phyloP scores from a whole-genome alignment of 805 yeast genomes.

The Kodamaea leandrae region DNA sequence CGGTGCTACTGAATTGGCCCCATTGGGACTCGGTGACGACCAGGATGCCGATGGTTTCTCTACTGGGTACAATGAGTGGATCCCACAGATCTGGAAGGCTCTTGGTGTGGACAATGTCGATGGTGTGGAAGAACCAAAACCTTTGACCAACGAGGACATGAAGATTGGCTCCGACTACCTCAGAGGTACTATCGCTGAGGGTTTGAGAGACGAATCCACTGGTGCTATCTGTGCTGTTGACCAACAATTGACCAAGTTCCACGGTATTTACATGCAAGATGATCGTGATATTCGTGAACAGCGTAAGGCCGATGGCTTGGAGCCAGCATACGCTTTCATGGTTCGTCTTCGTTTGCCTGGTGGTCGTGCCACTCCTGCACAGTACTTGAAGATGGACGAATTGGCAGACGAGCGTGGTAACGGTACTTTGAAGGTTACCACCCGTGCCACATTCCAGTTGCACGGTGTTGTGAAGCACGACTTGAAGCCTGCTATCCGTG shows the following conservation, averaged over 20 bases:
- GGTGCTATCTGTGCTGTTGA: conserved; percentile 90
- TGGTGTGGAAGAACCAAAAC: conserved; percentile 86
- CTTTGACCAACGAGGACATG: conserved; percentile 92
- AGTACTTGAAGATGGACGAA: conserved; percentile 84
- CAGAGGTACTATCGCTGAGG: conserved; percentile 92
- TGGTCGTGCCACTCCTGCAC: conserved; percentile 81
- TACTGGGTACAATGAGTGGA: conserved; percentile 91
- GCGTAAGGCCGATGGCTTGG: conserved; percentile 87
- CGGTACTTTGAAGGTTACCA: conserved; percentile 89
- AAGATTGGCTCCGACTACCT: conserved; percentile 81
- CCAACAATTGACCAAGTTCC: conserved; percentile 94
- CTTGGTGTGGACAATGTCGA: conserved; percentile 81
- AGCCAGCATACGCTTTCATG: conserved; percentile 97
- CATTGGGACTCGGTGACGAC: conserved; percentile 90
- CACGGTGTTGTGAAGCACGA: conserved; percentile 92
- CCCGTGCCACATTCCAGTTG: conserved; percentile 95
- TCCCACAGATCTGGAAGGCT: conserved; percentile 78
- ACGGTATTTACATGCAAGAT: conserved; percentile 98
- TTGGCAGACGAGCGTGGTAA: conserved; percentile 82
- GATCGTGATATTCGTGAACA: conserved; percentile 95
- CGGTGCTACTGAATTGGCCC: conserved; percentile 72
- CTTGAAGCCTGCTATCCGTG: conserved; percentile 86
- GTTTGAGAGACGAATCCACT: conserved; percentile 73
- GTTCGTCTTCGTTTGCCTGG: conserved; percentile 94
- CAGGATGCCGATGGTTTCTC: conserved; percentile 95